Base-by-base conservation (phyloP, 257 asterid species). In the Scutellaria baicalensis region DNA sequence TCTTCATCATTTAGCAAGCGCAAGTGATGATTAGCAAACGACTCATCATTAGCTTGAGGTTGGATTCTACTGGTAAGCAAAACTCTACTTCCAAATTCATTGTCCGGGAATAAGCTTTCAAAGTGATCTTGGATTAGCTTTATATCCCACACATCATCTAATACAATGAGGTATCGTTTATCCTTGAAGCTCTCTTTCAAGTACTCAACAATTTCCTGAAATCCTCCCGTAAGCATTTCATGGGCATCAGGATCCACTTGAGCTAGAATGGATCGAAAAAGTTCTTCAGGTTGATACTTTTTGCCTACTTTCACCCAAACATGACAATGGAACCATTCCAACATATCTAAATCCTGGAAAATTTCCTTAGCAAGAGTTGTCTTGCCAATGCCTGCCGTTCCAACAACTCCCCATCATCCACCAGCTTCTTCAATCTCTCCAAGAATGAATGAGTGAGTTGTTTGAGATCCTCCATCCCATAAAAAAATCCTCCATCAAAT, bases 61-160 rank as follows among this genome's bases (percentile, higher is more conserved):
- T 6, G 1, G 16, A 12, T 47, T 47, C 78, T 68, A 64, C 74
- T 71, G 1, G 85, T 81, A 6, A 81, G 23, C 18, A 81, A 1
- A 35, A 81, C 16, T 31, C 83, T n/a, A 23, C 56, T 49, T 49
- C 76, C 81, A 9, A 27, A 62, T 0, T 31, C 12, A 9, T 81
- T 70, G 27, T 78, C 50, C 2, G 82, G 81, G 33, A 74, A 7
- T 1, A 39, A 33, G 3, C 7, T 5, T 48, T n/a, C 64, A 21
- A 77, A 1, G 3, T 20, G 13, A 16, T 62, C 4, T 70, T 68
- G 58, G 5, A 6, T 58, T 0, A 1, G 33, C 2, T 8, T 0
- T 1, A 21, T 9, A 1, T 61, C 43, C 87, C 82, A 79, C 3
- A 82, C 35, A 9, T 79, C 80, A 66, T 82, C 84, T 59, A 79